These are phyloP conservation scores for Bryoglossum gracile DNA, from an alignment of 495 filamentous ascomycete species.

Conservation along the genomic window DNA sequence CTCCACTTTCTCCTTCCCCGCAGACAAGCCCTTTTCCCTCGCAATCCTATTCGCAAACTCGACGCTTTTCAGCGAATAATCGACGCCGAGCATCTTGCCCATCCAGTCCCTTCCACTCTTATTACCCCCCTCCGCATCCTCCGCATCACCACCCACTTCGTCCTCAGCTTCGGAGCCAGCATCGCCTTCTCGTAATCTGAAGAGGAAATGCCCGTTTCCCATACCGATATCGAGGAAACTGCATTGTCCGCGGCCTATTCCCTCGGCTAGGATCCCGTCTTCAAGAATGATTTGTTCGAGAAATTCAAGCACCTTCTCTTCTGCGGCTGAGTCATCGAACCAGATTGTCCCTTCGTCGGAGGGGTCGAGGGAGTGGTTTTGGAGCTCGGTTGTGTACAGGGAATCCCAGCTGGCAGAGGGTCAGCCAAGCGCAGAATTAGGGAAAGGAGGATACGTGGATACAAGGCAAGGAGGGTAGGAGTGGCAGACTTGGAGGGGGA, in stretches of 20 bases:
- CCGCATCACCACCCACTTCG: conserved; percentile 11
- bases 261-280: conserved; percentile 3
- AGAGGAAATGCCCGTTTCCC: conserved; percentile 85
- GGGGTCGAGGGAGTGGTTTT: conserved; percentile 54
- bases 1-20: conserved; percentile 31
- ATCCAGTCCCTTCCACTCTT: no score
- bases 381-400: conserved; percentile 53
- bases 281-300: conserved; percentile 30
- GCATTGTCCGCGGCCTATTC: conserved; percentile 5
- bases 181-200: conserved; percentile 55
- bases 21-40: conserved; percentile 24
- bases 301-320: conserved; percentile 51
- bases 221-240: conserved; percentile 70
- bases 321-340: conserved; percentile 68
- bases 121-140: conserved; percentile 20
- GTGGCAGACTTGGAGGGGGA: background rate
- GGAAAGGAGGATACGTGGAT: no score
- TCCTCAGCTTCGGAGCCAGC: conserved; percentile 23
- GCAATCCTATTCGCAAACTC: conserved; percentile 54
- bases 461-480: background rate
- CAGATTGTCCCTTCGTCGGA: conserved; percentile 63
- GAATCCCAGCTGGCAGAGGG: conserved; percentile 53
- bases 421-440: no score
- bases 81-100: conserved; percentile 72
- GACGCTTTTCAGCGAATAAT: conserved; percentile 72